A percentile compares a stretch with the other conserved stretches of the same genome.
Conservation (phyloP, 352 stramenopile species). For the Globisporangium emineosum region DNA sequence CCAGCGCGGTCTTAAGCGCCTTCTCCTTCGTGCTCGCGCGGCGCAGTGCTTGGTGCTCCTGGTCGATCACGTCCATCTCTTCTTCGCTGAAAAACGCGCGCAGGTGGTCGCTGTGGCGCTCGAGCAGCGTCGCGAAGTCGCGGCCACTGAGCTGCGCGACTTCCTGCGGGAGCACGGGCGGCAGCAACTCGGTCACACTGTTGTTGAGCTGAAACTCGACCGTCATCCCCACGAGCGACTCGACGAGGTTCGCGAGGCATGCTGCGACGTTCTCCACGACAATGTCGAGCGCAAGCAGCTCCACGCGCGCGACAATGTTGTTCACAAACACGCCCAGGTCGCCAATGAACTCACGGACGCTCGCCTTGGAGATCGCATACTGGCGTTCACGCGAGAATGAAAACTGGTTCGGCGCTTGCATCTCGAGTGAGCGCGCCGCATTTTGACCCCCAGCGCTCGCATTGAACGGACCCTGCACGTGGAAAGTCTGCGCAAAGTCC, state of each 20-base stretch:
- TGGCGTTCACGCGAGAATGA: conserved; percentile 24
- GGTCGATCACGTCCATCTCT: conserved; percentile 32
- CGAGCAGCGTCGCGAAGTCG: conserved; percentile 44
- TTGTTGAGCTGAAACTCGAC: conserved; percentile 18
- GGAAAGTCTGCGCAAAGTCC: conserved; percentile 33
- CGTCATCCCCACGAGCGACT: conserved; percentile 19
- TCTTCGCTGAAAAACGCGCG: conserved; percentile 26
- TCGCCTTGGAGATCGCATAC: conserved; percentile 30
- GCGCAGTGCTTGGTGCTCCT: conserved; percentile 33
- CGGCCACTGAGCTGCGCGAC: conserved; percentile 40
- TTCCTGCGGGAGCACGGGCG: conserved; percentile 49
- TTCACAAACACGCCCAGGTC: conserved; percentile 42
- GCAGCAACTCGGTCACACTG: conserved; percentile 12
- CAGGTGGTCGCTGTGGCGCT: conserved; percentile 28
- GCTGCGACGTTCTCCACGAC: conserved; percentile 25
- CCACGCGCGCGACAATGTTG: conserved; percentile 25
- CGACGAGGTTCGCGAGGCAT: conserved; percentile 27
- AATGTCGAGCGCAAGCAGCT: conserved; percentile 21
- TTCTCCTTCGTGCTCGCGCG: conserved; percentile 25
- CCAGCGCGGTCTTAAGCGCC: conserved; percentile 18
- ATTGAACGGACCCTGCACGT: conserved; percentile 23
- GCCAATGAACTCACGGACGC: conserved; percentile 37
- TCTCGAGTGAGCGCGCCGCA: conserved; percentile 5
- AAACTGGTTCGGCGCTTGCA: background rate
- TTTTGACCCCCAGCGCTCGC: background rate